Conservation (phyloP, 2,329 filamentous ascomycete species). For the Fragosphaeria purpurea region DNA sequence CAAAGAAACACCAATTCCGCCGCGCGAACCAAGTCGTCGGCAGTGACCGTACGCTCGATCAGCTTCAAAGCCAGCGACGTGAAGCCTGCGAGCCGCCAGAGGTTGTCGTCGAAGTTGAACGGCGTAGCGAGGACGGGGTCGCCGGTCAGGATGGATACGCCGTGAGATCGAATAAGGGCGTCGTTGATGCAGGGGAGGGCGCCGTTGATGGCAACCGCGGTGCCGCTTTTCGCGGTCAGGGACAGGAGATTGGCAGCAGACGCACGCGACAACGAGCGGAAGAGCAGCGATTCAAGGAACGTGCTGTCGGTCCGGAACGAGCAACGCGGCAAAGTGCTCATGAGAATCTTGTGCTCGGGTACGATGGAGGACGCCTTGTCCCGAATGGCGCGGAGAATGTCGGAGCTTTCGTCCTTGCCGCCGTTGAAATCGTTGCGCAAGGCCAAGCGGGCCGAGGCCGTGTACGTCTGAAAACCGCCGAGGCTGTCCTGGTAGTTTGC, state of each 20-base stretch:
- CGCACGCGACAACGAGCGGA: conserved; percentile 64
- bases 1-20: conserved; percentile 78
- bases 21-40: conserved; percentile 62
- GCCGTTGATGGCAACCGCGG: conserved; percentile 76
- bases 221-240: conserved; percentile 62
- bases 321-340: conserved; percentile 73
- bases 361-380: conserved; percentile 74
- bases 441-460: conserved; percentile 81
- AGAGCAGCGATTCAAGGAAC: conserved; percentile 65
- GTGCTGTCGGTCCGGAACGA: conserved; percentile 73
- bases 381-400: conserved; percentile 81
- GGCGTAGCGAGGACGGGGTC: conserved; percentile 73
- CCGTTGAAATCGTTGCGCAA: conserved; percentile 86
- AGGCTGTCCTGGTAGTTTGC: conserved; percentile 96
- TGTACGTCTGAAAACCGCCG: conserved; percentile 92
- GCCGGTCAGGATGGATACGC: conserved; percentile 72
- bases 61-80: conserved; percentile 76
- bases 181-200: conserved; percentile 82
- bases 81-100: conserved; percentile 90
- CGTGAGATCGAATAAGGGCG: conserved; percentile 70
- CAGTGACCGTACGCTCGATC: conserved; percentile 63
- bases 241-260: conserved; percentile 59
- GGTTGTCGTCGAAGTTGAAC: conserved; percentile 78
- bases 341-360: conserved; percentile 68
- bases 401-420: conserved; percentile 81